Evolutionary conservation across 2,329 filamentous ascomycete species (phyloP), one percentile per base, ranked within the genome.

Genomic region (Botrytis paeoniae): DNA sequence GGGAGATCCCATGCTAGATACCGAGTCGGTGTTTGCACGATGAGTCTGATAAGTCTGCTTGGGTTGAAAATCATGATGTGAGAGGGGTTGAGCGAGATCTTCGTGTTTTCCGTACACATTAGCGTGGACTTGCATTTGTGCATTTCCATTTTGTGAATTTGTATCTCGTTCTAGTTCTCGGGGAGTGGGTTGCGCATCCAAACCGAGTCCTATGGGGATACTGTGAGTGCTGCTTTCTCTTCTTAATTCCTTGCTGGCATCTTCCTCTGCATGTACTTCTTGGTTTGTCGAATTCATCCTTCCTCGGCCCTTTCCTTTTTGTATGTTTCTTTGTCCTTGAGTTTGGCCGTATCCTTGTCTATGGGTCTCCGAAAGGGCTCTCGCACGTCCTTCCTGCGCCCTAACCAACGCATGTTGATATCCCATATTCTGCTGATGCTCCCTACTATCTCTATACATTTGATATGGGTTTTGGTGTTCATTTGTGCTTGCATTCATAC

Each of bases 391-490:
- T 64, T 48, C 45, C 8, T 66, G 64, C 1, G 45, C 32, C 3
- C 14, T 35, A 20, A 29, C 25, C 2, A 68, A 41, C 10, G 65
- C 65, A 32, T 68, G 54, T 10, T 57, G 65, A 22, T 57, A 68
- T 57, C 35, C 64, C 48, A 57, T 68, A 4, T 68, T 68, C 10
- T 68, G 65, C 4, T 68, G 65, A 41, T 68, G 65, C 29, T 68
- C 65, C 18, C 35, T 39, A 16, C 35, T 68, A 5, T 41, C 25
- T 10, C 25, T n/a, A 9, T 68, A 68, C 35, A 68, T 57, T 5
- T 41, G 65, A 57, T 68, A 57, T 57, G 65, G 35, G 22, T 68
- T 57, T 41, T 68, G 48, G 16, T 57, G 14, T 41, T 57, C 43
- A 20, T 16, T 8, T 9, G n/a, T n/a, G 3, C 35, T 25, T 29